Conservation (phyloP, 345 rosid genomes). For the Xanthoceras sorbifolium region DNA sequence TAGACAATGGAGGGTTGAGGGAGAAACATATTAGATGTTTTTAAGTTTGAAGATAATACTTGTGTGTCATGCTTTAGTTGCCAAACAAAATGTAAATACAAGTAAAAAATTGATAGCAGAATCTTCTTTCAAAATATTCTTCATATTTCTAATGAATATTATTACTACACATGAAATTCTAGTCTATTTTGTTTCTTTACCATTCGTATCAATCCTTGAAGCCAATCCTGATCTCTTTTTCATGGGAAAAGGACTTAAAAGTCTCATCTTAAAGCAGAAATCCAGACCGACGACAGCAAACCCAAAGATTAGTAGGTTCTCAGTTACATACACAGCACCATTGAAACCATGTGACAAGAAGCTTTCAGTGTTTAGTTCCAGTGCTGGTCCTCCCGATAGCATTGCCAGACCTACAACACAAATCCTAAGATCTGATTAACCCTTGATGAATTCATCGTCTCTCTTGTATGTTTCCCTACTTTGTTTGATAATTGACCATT, state of each 20-base stretch:
- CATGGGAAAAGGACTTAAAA: constrained; percentile 58
- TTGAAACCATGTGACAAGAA: constrained; percentile 42
- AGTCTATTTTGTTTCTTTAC: background rate
- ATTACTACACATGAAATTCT: background rate
- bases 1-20: background rate
- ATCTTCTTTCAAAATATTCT: background rate
- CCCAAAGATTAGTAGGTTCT: constrained; percentile 49
- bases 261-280: constrained; percentile 54
- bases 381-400: constrained; percentile 60
- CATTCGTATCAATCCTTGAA: constrained; percentile 12
- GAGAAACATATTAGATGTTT: background rate
- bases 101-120: background rate
- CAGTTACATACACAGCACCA: constrained; percentile 47
- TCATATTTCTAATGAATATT: background rate
- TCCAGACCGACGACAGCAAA: constrained; percentile 62
- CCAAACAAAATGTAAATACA: background rate
- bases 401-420: constrained; percentile 62
- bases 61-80: background rate
- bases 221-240: constrained; percentile 16
- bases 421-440: constrained; percentile 3
- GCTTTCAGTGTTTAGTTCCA: constrained; percentile 55
- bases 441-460: background rate
- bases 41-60: background rate
- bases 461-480: background rate
- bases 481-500: background rate